Percentiles rank a stretch among this genome's conserved stretches.
These are phyloP conservation scores for Stemphylium vesicarium DNA, from an alignment of 2,329 filamentous ascomycete genomes.

Conservation along the genomic window DNA sequence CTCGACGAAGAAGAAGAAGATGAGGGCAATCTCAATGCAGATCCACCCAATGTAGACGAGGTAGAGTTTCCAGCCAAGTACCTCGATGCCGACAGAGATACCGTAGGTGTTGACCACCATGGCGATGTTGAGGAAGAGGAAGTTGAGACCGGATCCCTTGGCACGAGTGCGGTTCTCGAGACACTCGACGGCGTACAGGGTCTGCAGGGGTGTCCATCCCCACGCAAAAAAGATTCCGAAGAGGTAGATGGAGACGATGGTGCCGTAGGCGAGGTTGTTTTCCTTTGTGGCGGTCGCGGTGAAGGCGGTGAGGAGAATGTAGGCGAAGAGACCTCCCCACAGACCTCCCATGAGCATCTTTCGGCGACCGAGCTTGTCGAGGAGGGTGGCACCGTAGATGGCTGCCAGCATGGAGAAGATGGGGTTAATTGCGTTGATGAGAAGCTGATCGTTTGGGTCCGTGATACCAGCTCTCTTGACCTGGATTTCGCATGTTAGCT, in stretches of 20 bases:
- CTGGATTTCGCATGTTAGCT: conserved; percentile 33
- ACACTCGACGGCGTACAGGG: conserved; percentile 49
- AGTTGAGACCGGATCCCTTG: conserved; percentile 46
- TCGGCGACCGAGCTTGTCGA: conserved; percentile 42
- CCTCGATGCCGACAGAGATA: conserved; percentile 41
- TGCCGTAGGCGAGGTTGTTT: conserved; percentile 45
- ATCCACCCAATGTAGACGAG: conserved; percentile 44
- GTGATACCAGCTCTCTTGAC: conserved; percentile 48
- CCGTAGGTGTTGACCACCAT: conserved; percentile 45
- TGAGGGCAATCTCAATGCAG: conserved; percentile 35
- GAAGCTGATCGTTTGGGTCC: conserved; percentile 45
- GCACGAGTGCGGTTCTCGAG: conserved; percentile 50
- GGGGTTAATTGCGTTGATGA: conserved; percentile 52
- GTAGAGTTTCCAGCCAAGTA: conserved; percentile 42
- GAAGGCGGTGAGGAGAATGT: conserved; percentile 47
- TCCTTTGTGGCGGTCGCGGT: conserved; percentile 34
- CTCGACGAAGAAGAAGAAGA: conserved; percentile 45
- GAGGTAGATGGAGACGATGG: conserved; percentile 50
- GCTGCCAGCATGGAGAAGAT: conserved; percentile 49
- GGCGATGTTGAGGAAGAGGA: conserved; percentile 43
- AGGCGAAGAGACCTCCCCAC: conserved; percentile 41
- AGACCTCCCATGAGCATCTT: conserved; percentile 49
- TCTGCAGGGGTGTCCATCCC: conserved; percentile 51
- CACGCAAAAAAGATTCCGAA: conserved; percentile 51
- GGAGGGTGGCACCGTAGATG: conserved; percentile 48